phyloP scores from a whole-genome alignment of 495 filamentous ascomycete species.

The Cladorrhinum samala region DNA sequence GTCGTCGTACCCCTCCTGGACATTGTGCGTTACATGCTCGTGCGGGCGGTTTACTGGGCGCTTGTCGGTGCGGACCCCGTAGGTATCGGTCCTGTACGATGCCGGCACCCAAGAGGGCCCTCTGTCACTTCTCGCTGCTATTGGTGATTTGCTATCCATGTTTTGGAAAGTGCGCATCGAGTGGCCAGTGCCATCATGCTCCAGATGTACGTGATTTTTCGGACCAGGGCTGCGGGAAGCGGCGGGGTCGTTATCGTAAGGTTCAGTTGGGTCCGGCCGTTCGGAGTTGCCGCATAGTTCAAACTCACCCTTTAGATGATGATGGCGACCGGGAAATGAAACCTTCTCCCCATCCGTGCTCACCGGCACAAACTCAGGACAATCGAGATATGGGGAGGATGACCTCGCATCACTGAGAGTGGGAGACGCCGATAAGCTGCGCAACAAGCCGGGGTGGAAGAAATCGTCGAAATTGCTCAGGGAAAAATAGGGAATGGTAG shows the following conservation, averaged over 20 bases:
- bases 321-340: slow-evolving; percentile 38
- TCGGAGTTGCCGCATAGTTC: slow-evolving; percentile 17
- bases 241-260: slow-evolving; percentile 1
- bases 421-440: slow-evolving; percentile 23
- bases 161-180: not conserved
- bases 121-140: not conserved
- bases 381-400: slow-evolving; percentile 50
- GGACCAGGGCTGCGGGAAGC: not conserved
- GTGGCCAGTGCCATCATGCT: not conserved
- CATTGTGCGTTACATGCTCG: not conserved
- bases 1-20: slow-evolving; percentile 2
- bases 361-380: slow-evolving; percentile 42
- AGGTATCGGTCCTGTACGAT: not conserved
- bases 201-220: not conserved
- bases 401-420: slow-evolving; percentile 33
- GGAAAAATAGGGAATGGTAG: slow-evolving; percentile 26
- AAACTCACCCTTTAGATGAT: slow-evolving; percentile 60
- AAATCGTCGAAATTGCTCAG: slow-evolving; percentile 38
- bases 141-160: not conserved
- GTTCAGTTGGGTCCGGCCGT: slow-evolving; percentile 18
- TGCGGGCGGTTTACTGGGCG: not conserved
- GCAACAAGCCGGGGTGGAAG: slow-evolving; percentile 25
- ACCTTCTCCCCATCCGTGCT: slow-evolving; percentile 26
- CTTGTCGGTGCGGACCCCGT: not conserved
- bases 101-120: not conserved